Evolutionary conservation across 371 early-diverging fungal genomes (phyloP).

Genomic region (Mycotypha africana): DNA sequence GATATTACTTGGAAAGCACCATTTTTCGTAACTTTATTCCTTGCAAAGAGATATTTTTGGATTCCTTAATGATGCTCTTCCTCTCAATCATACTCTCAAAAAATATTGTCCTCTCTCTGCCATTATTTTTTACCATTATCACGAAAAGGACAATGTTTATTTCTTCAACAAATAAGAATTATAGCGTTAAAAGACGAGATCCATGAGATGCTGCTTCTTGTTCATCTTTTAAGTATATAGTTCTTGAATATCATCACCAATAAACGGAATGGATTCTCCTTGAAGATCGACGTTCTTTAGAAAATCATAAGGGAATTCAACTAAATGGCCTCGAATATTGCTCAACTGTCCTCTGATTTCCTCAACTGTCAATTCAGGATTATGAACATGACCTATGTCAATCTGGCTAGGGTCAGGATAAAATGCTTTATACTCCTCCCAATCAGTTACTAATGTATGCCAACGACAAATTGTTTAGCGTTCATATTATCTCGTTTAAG

Average conservation of each 20-base stretch:
- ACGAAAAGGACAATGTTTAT: too few species aligned
- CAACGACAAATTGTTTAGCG: too few species aligned
- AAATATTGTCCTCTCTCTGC: too few species aligned
- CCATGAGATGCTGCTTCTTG: too few species aligned
- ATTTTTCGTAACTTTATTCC: too few species aligned
- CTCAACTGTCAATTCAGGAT: slow-evolving; percentile 29
- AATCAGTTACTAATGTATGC: slow-evolving; percentile 42
- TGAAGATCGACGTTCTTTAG: slow-evolving; percentile 49
- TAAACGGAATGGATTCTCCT: slow-evolving; percentile 30
- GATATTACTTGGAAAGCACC: too few species aligned
- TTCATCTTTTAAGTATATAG: slow-evolving; percentile 25
- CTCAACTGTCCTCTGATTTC: slow-evolving; percentile 37
- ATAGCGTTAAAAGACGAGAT: neutral
- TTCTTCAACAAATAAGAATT: too few species aligned
- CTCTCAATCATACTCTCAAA: too few species aligned
- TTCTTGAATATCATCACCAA: slow-evolving; percentile 23
- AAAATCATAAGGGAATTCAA: slow-evolving; percentile 72
- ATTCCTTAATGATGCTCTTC: too few species aligned
- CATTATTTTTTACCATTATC: too few species aligned
- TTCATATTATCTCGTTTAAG: too few species aligned
- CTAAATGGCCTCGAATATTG: slow-evolving; percentile 58
- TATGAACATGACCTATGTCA: slow-evolving; percentile 32
- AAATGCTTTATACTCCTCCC: slow-evolving; percentile 63
- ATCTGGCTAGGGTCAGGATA: slow-evolving; percentile 36
- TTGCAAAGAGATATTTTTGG: too few species aligned